Base-by-base conservation (phyloP, 2,329 filamentous ascomycete species). In the Bipolaris gigantea region DNA sequence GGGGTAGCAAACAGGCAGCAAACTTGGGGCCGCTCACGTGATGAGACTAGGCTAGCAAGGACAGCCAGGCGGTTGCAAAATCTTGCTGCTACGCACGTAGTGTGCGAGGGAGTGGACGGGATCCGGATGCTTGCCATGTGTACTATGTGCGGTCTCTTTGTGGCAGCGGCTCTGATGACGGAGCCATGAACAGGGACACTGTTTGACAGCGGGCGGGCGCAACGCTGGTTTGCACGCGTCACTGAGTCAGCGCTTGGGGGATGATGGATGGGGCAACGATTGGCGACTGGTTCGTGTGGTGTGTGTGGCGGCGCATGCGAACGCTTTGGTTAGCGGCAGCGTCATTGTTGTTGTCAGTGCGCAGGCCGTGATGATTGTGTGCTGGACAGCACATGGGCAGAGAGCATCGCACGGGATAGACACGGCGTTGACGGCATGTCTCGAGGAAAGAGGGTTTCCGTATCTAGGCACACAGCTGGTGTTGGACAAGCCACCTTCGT, bases 291-390 rank as follows among this genome's bases (percentile, higher is more conserved):
- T 48, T 50, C 49, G 56, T 50, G 55, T 50, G 25, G 47, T 49
- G 38, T 43, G 38, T 43, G 50, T 32, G 48, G 51, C 35, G 48
- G 48, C 55, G 34, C 43, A 59, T 59, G 56, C 56, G 56, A 59
- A 56, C 56, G 46, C 53, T 55, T 42, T 44, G 30, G 42, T 44
- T 54, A 40, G 38, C 23, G 46, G 38, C 55, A 50, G 56, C 53
- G 56, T 59, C 53, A 59, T 56, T 59, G 56, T 56, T 56, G 56
- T 54, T 41, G 48, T 33, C 48, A 34, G 41, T 41, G 21, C 44
- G 23, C 34, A 7, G 34, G 23, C 10, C 6, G 10, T 30, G 36
- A 9, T 39, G 40, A 27, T 18, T 32, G 25, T 30, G 40, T 16
- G 40, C 15, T 30, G 25, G 27, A 43, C 25, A 32, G 40, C n/a